These are phyloP conservation scores for Globisporangium emineosum DNA, from an alignment of 352 stramenopile genomes.

Conservation along the genomic window DNA sequence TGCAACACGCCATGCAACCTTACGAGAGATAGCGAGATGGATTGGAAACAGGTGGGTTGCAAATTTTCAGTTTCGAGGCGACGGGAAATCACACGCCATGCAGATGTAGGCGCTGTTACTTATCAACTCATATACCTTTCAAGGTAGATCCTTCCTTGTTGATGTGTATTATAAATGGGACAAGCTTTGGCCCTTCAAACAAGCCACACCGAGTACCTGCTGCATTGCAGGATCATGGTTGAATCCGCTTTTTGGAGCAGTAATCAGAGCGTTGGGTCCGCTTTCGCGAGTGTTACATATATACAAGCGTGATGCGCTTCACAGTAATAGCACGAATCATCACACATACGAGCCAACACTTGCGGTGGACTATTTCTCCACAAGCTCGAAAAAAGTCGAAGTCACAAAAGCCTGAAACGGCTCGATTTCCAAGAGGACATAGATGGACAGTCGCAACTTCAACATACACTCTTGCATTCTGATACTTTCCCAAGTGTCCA, in stretches of 20 bases:
- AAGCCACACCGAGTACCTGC: not conserved
- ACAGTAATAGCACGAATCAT: too few relatives aligned
- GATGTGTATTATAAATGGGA: not conserved
- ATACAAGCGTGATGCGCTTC: not conserved
- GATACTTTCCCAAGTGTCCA: not conserved
- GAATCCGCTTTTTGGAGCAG: not conserved
- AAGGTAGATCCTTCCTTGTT: not conserved
- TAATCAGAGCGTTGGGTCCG: not conserved
- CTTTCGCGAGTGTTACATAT: not conserved
- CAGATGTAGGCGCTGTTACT: not conserved
- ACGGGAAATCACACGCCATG: not conserved
- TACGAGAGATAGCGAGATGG: not conserved
- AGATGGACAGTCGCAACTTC: not conserved
- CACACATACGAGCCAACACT: too few relatives aligned
- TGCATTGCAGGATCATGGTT: not conserved
- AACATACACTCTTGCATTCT: not conserved
- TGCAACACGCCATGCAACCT: not conserved
- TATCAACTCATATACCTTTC: not conserved
- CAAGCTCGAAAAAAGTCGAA: not conserved
- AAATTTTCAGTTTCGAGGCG: not conserved
- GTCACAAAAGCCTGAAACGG: not conserved
- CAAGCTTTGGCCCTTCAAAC: not conserved
- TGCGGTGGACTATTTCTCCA: not conserved
- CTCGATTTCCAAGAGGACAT: not conserved
- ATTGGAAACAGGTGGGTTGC: not conserved